phyloP scores from a whole-genome alignment of 225 moss, liverwort and hornwort species.

The Marchantia paleacea region DNA sequence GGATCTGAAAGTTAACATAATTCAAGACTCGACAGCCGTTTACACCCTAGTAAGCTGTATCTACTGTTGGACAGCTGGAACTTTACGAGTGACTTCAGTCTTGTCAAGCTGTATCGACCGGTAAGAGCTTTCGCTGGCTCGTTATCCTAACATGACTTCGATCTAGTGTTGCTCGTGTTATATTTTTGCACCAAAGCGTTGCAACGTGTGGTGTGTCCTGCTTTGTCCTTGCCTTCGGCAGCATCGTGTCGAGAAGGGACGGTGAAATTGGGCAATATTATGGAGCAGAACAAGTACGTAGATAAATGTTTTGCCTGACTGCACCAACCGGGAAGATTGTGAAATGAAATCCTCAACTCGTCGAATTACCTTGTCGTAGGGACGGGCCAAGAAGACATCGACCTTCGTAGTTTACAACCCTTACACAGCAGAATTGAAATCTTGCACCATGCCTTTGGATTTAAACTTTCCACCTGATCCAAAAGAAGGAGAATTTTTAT shows the following conservation, averaged over 20 bases:
- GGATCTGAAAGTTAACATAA: background rate
- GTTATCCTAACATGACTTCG: too few species aligned
- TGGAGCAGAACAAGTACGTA: too few species aligned
- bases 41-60: too few species aligned
- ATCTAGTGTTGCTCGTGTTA: too few species aligned
- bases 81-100: background rate
- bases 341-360: background rate
- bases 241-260: too few species aligned
- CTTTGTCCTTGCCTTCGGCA: too few species aligned
- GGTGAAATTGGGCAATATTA: too few species aligned
- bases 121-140: background rate
- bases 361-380: background rate
- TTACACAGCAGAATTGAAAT: background rate
- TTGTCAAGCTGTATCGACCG: background rate
- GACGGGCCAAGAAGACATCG: background rate
- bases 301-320: too few species aligned
- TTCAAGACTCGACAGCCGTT: background rate
- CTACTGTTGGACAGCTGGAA: background rate
- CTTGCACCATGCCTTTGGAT: conserved; percentile 33
- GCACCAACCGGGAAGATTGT: too few species aligned
- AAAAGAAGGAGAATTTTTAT: conserved; percentile 36
- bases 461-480: conserved; percentile 31
- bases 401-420: background rate
- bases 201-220: too few species aligned
- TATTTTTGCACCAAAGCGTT: too few species aligned